Base-by-base conservation (phyloP, 2,329 filamentous ascomycete species). In the Clonostachys solani region DNA sequence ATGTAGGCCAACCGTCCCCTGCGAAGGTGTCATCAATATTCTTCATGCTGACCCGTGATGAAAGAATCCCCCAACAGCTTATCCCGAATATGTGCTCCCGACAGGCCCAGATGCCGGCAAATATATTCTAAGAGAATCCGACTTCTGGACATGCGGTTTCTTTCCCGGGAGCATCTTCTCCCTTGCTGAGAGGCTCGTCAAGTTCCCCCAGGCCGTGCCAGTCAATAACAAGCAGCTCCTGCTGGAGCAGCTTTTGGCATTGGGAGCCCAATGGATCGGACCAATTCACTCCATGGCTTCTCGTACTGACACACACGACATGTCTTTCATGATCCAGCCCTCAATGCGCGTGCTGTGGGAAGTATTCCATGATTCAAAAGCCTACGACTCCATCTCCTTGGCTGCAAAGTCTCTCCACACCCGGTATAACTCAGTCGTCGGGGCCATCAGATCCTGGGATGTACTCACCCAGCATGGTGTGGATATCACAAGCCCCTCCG, bases 321-420 rank as follows among this genome's bases (percentile, higher is more conserved):
- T 80, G 61, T 73, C 71, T 0, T 80, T 80, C 51, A 78, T 80
- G 52, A 71, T 79, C 5, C 67, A 73, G 18, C 75, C 75, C 0
- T 70, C 71, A 2, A 61, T 76, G 45, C 71, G 71, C 36, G 68
- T 69, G 13, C 65, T 72, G 5, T 79, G 73, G 71, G 71, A 77
- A 36, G 58, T 77, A 6, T 63, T 66, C 0, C 62, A 65, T 1
- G 67, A 73, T 40, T 42, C 50, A 3, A 47, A 61, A 18, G 71
- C 69, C 23, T 52, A 74, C 1, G 54, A 67, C 2, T 64, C 65
- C 12, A 61, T 77, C 7, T 50, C 72, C 2, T 67, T 64, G 6
- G 74, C 75, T 1, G 74, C 74, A 0, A 58, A 65, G 23, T 68
- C 67, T 5, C 63, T 78, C 3, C 58, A 68, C 13, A 68, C 64